A percentile compares a stretch with the other conserved stretches of the same genome.
Evolutionary conservation across 2,329 filamentous ascomycete genomes (phyloP).

Genomic region (Penicillium glabrum): DNA sequence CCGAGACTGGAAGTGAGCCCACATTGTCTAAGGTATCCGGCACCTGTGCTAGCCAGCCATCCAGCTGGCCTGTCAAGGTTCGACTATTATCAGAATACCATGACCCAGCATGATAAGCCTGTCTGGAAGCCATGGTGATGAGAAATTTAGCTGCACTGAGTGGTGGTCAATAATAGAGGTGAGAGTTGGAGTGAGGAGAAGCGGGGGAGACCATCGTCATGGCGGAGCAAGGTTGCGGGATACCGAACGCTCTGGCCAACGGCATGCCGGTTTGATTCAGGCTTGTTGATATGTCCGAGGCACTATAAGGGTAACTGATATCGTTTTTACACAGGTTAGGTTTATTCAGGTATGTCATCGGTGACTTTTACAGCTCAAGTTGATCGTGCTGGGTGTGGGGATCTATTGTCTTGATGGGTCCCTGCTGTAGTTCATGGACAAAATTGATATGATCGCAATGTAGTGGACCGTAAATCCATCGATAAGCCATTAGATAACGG

Average conservation of each 20-base stretch:
- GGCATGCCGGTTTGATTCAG: background rate
- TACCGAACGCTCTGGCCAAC: slow-evolving; percentile 5
- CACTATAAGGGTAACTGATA: background rate
- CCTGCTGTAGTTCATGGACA: background rate
- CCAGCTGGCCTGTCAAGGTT: slow-evolving; percentile 67
- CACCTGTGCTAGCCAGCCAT: slow-evolving; percentile 71
- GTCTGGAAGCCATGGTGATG: slow-evolving; percentile 43
- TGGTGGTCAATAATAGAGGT: slow-evolving; percentile 9
- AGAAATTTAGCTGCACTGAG: background rate
- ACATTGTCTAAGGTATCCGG: slow-evolving; percentile 64
- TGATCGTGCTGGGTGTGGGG: background rate
- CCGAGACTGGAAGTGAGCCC: slow-evolving; percentile 65
- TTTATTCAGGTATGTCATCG: background rate
- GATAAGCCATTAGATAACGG: background rate
- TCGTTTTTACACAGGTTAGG: background rate
- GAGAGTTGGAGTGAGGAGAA: slow-evolving; percentile 17
- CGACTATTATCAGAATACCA: slow-evolving; percentile 73
- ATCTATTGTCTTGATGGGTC: no score
- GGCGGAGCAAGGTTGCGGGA: slow-evolving; percentile 21
- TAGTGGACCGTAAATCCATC: background rate
- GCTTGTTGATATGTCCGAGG: background rate
- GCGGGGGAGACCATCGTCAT: slow-evolving; percentile 30
- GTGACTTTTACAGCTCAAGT: background rate
- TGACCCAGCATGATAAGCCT: slow-evolving; percentile 75
- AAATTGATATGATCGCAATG: background rate